Conservation (phyloP, 1,284 basidiomycete species). For the Pascua sp. region DNA sequence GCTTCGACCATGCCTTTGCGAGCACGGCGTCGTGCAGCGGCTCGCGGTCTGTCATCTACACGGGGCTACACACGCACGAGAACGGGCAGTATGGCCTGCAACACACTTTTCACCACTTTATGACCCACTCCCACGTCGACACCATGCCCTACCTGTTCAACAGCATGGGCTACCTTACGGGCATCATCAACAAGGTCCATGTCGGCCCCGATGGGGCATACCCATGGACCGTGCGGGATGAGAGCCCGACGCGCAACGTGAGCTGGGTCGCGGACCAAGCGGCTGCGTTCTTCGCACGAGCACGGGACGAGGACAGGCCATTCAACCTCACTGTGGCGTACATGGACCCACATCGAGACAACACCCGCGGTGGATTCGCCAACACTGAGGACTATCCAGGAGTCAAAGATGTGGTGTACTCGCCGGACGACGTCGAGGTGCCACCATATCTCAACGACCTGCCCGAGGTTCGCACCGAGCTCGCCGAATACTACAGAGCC, state of each 20-base stretch:
- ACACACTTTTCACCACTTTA: slow-evolving; percentile 17
- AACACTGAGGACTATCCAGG: slow-evolving; percentile 12
- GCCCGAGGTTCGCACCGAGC: slow-evolving; percentile 15
- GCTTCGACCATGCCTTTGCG: slow-evolving; percentile 24
- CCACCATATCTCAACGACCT: slow-evolving; percentile 19
- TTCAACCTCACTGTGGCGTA: slow-evolving; percentile 24
- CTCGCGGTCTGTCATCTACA: slow-evolving; percentile 22
- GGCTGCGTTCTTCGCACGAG: slow-evolving; percentile 16
- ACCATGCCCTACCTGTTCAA: slow-evolving; percentile 23
- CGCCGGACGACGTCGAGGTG: slow-evolving; percentile 13
- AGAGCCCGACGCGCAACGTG: slow-evolving; percentile 17
- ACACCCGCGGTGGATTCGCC: slow-evolving; percentile 22
- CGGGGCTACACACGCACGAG: slow-evolving; percentile 28
- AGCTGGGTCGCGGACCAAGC: slow-evolving; percentile 22
- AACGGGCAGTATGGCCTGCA: slow-evolving; percentile 29
- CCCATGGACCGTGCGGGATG: slow-evolving; percentile 17
- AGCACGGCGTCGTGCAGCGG: slow-evolving; percentile 25
- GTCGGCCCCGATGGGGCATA: slow-evolving; percentile 23
- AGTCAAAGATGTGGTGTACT: neutral
- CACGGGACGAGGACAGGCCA: slow-evolving; percentile 14
- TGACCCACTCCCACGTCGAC: slow-evolving; percentile 23
- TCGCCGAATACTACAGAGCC: slow-evolving; percentile 24
- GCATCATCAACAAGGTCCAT: slow-evolving; percentile 25
- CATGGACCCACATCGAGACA: slow-evolving; percentile 26
- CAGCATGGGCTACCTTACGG: slow-evolving; percentile 17